Conservation (phyloP, 2,329 filamentous ascomycete genomes). For the Penicillium sp. region DNA sequence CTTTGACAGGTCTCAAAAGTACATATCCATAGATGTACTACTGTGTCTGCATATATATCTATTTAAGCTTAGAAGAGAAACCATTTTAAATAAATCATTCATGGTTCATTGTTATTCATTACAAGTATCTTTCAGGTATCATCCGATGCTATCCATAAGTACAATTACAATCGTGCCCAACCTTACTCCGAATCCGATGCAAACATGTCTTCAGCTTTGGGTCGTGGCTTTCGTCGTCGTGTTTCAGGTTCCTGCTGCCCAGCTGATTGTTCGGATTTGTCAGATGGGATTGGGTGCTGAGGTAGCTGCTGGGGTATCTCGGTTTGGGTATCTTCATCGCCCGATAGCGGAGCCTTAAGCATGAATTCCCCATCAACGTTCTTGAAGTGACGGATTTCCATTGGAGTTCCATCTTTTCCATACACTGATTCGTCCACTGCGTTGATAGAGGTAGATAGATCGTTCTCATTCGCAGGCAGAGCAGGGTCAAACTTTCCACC, state of each 20-base stretch:
- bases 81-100: neutral
- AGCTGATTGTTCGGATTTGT: slow-evolving; percentile 22
- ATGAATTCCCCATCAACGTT: slow-evolving; percentile 41
- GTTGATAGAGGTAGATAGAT: slow-evolving; percentile 32
- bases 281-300: neutral
- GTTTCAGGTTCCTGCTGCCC: slow-evolving; percentile 26
- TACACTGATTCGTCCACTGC: neutral
- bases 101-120: slow-evolving; percentile 3
- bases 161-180: slow-evolving; percentile 15
- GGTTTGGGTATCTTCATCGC: slow-evolving; percentile 20
- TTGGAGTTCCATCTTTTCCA: slow-evolving; percentile 44
- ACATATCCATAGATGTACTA: too few species aligned
- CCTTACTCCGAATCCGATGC: slow-evolving; percentile 61
- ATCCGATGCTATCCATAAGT: slow-evolving; percentile 2
- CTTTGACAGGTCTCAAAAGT: neutral
- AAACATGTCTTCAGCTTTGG: slow-evolving; percentile 84
- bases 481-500: slow-evolving; percentile 31
- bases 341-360: slow-evolving; percentile 33
- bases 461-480: slow-evolving; percentile 25
- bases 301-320: slow-evolving; percentile 17
- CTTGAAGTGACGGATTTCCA: slow-evolving; percentile 45
- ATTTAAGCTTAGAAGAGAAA: neutral
- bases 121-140: slow-evolving; percentile 2
- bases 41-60: neutral
- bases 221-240: slow-evolving; percentile 55